A percentile compares a stretch with the other conserved stretches of the same genome.
Evolutionary conservation across 352 stramenopile genomes (phyloP).

Genomic region (Phytopythium ostracodes): DNA sequence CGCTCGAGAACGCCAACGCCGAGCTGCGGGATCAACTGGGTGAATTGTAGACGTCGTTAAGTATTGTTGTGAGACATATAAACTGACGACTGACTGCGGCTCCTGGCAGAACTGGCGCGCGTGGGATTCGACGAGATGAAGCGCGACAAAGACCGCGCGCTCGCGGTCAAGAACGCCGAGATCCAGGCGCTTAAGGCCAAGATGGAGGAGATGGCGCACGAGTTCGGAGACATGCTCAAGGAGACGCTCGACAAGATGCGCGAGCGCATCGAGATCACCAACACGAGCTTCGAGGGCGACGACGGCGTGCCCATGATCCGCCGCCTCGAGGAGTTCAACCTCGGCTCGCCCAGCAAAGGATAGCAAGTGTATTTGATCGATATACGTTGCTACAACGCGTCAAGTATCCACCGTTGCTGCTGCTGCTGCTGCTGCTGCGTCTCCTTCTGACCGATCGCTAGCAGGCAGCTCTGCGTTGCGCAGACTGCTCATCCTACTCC

Average conservation of each 20-base stretch:
- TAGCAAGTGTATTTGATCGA: constrained; percentile 8
- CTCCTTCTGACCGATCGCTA: background rate
- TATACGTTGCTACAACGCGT: background rate
- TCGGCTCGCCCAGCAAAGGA: constrained; percentile 20
- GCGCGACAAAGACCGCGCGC: constrained; percentile 89
- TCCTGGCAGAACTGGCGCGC: constrained; percentile 63
- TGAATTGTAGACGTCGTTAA: too few relatives aligned
- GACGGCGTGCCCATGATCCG: constrained; percentile 73
- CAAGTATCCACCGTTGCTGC: background rate
- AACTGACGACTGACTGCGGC: background rate
- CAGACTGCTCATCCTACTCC: background rate
- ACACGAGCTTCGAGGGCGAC: constrained; percentile 86
- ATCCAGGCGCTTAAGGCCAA: constrained; percentile 90
- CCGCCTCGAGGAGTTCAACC: constrained; percentile 84
- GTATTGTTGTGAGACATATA: too few relatives aligned
- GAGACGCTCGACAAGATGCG: constrained; percentile 94
- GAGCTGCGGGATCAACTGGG: constrained; percentile 91
- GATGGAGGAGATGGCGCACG: constrained; percentile 94
- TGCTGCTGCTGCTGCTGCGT: background rate
- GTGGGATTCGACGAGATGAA: constrained; percentile 88
- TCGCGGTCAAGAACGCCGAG: constrained; percentile 87
- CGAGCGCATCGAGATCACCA: constrained; percentile 92
- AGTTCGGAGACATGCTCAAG: constrained; percentile 94
- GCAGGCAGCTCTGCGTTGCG: background rate
- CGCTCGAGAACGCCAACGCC: constrained; percentile 90